Evolutionary conservation across 225 moss, liverwort and hornwort species (phyloP).

Genomic region (Rhytidiadelphus loreus): DNA sequence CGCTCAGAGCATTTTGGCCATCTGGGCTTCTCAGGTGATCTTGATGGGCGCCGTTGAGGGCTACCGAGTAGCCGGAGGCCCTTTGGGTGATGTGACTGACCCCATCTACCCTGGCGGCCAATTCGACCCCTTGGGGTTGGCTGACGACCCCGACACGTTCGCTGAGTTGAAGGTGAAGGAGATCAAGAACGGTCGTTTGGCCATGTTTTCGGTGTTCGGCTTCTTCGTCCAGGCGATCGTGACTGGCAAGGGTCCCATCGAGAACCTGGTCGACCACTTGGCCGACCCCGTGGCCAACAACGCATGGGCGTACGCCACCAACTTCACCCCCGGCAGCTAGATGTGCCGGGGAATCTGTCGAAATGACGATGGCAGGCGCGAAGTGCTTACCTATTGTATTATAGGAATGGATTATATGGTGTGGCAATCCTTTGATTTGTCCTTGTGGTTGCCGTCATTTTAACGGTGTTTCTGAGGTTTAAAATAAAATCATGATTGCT

Average conservation of each 20-base stretch:
- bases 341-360: background rate
- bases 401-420: background rate
- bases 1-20: slow-evolving; percentile 4
- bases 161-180: slow-evolving; percentile 7
- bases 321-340: slow-evolving; percentile 10
- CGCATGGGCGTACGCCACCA: slow-evolving; percentile 8
- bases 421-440: background rate
- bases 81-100: slow-evolving; percentile 7
- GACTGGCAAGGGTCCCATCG: slow-evolving; percentile 7
- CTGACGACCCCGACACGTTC: background rate
- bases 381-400: background rate
- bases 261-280: slow-evolving; percentile 8
- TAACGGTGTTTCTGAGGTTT: background rate
- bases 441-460: background rate
- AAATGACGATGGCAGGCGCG: background rate
- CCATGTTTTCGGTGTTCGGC: background rate
- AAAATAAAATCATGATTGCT: background rate
- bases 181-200: background rate
- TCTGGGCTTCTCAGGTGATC: background rate
- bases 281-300: background rate
- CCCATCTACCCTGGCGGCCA: slow-evolving; percentile 9
- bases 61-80: slow-evolving; percentile 2
- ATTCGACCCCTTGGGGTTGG: slow-evolving; percentile 5
- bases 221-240: slow-evolving; percentile 11
- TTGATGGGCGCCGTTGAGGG: background rate